phyloP scores from a whole-genome alignment of 2,329 filamentous ascomycete genomes.

The Botrytis galanthina region DNA sequence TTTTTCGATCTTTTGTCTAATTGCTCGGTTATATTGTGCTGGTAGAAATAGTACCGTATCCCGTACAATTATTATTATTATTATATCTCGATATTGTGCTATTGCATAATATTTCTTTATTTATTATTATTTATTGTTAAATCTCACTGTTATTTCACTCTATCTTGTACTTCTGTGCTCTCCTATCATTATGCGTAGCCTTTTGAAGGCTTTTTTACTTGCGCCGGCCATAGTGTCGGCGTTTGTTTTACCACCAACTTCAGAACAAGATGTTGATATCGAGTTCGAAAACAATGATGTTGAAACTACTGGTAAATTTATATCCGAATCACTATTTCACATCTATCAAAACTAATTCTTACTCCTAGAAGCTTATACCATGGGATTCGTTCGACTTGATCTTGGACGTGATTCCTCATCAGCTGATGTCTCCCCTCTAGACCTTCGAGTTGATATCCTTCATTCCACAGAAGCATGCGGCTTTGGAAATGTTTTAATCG shows the following conservation, averaged over 20 bases:
- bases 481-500: slow-evolving; percentile 47
- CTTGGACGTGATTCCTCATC: slow-evolving; percentile 25
- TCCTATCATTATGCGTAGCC: slow-evolving; percentile 35
- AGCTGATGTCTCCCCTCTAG: slow-evolving; percentile 27
- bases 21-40: neutral
- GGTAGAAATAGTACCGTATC: neutral
- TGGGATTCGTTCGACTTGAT: slow-evolving; percentile 27
- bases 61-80: neutral
- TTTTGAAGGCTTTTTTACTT: slow-evolving; percentile 36
- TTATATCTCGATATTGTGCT: neutral
- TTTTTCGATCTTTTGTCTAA: neutral
- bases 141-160: neutral
- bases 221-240: slow-evolving; percentile 33
- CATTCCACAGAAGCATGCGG: slow-evolving; percentile 48
- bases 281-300: neutral
- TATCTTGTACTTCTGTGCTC: neutral
- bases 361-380: slow-evolving; percentile 23
- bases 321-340: neutral
- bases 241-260: slow-evolving; percentile 27
- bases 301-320: neutral
- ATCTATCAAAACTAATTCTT: neutral
- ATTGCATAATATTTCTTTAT: neutral
- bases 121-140: neutral
- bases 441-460: slow-evolving; percentile 46
- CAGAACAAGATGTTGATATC: neutral